A percentile compares a stretch with the other conserved stretches of the same genome.
phyloP scores from a whole-genome alignment of 2,329 filamentous ascomycete genomes.

The Curvularia sp. region DNA sequence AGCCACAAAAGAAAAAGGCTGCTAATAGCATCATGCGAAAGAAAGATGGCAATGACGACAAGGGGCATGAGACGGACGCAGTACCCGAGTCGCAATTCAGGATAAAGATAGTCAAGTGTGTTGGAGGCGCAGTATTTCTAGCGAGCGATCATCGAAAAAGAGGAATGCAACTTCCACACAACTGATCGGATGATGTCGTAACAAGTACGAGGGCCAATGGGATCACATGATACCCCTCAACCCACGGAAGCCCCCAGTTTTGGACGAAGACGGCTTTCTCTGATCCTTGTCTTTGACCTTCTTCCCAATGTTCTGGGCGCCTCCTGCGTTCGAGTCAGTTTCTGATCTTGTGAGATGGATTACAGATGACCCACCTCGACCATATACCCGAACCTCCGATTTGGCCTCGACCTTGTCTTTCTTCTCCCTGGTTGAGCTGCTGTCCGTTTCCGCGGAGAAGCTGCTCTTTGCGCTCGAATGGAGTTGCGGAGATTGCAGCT shows the following conservation, averaged over 20 bases:
- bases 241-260: slow-evolving; percentile 51
- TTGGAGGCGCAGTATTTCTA: neutral
- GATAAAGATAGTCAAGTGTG: slow-evolving; percentile 8
- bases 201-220: slow-evolving; percentile 1
- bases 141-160: slow-evolving; percentile 2
- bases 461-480: slow-evolving; percentile 52
- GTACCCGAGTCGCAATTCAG: slow-evolving; percentile 3
- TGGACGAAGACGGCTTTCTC: slow-evolving; percentile 54
- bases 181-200: slow-evolving; percentile 4
- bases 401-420: slow-evolving; percentile 58
- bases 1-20: slow-evolving; percentile 6
- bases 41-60: neutral
- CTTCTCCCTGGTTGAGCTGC: slow-evolving; percentile 45
- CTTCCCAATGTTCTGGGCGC: slow-evolving; percentile 63
- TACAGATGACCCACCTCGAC: slow-evolving; percentile 58
- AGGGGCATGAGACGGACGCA: neutral
- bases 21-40: neutral
- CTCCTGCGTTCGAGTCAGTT: slow-evolving; percentile 50
- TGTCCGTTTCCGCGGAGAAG: slow-evolving; percentile 49
- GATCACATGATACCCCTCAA: slow-evolving; percentile 49
- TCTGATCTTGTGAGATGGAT: slow-evolving; percentile 35
- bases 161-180: slow-evolving; percentile 5
- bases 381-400: slow-evolving; percentile 61
- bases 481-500: slow-evolving; percentile 30
- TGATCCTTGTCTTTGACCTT: slow-evolving; percentile 59